Base-by-base conservation (phyloP, 306 rosid species). In the Quercus aquifolioides region DNA sequence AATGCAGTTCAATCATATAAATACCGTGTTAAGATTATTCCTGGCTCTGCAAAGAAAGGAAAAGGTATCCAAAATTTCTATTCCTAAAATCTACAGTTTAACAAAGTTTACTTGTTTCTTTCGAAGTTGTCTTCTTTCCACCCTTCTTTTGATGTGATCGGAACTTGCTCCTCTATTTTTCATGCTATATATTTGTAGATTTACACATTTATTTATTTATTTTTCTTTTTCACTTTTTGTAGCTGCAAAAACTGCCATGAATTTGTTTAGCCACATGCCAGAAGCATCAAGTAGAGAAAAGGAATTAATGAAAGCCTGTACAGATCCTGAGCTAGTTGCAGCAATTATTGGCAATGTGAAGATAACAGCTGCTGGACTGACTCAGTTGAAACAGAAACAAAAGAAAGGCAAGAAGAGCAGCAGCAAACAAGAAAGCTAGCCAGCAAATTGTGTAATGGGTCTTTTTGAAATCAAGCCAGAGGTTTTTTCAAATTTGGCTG, bases 171-270 rank as follows among this genome's bases (percentile, higher is more conserved):
- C 8, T 30, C 49, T 65, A 17, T 14, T 15, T 65, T 17, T 65
- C 49, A 15, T 30, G 46, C 49, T 5, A 0, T 18, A 10, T 64
- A 6, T 65, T 43, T 65, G 71, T 72, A 21, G 79, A 46, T 58
- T 62, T 38, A 20, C 71, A 14, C 28, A 2, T 63, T 26, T 63
- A 14, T 62, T 26, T 63, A 14, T 62, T 62, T 5, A 62, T 71
- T 59, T 43, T 23, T 7, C 41, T 2, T 55, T 1, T 21, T 28
- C 18, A 51, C 67, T 10, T 68, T 63, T 55, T 79, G 43, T 38
- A 95, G 99, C 96, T 80, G 96, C 98, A 71, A 95, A 95, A 83
- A 93, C 90, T 73, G 98, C 98, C 55, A 88, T 93, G 96, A 95
- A 90, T 84, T 75, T 95, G 81, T 95, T 95, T 89, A 90, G 97